These are phyloP conservation scores for Teratosphaeriaceae sp. DNA, from an alignment of 2,329 filamentous ascomycete species.

Conservation along the genomic window DNA sequence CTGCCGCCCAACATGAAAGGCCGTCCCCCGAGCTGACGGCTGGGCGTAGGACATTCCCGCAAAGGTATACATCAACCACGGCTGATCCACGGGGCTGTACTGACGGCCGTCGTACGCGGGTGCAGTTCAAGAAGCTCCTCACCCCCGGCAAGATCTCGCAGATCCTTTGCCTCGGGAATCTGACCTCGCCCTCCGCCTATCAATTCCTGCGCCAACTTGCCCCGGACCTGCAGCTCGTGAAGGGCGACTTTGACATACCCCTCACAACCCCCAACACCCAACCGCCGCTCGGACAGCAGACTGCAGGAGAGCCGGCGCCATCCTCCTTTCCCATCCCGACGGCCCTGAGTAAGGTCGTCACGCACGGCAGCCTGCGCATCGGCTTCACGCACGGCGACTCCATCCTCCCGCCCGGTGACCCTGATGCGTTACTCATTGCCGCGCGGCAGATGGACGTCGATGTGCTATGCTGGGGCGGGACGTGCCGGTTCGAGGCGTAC, in stretches of 20 bases:
- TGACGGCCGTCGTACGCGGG: too few relatives aligned
- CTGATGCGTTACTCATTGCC: conserved; percentile 59
- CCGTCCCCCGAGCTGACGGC: conserved; percentile 16
- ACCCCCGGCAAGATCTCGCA: conserved; percentile 53
- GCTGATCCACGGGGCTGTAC: conserved; percentile 1
- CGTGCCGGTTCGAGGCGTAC: conserved; percentile 64
- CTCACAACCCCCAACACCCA: conserved; percentile 42
- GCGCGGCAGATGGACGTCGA: conserved; percentile 67
- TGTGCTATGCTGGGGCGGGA: conserved; percentile 62
- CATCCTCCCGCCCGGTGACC: conserved; percentile 62
- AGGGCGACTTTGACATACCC: conserved; percentile 63
- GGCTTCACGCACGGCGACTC: conserved; percentile 66
- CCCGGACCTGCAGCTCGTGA: conserved; percentile 61
- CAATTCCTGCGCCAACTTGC: conserved; percentile 50
- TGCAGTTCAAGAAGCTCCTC: conserved; percentile 49
- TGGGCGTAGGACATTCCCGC: conserved; percentile 64
- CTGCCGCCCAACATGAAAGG: conserved; percentile 6
- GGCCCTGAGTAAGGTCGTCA: conserved; percentile 61
- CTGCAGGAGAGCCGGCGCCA: conserved; percentile 9
- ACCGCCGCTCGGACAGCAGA: conserved; percentile 7
- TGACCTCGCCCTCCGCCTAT: conserved; percentile 52
- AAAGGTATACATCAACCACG: conserved; percentile 55
- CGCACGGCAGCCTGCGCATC: conserved; percentile 61
- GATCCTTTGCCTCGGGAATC: conserved; percentile 53
- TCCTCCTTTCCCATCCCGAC: conserved; percentile 28